Evolutionary conservation across 371 early-diverging fungal genomes (phyloP), one percentile per base, ranked within the genome.

Genomic region (Rhizopus sp.): DNA sequence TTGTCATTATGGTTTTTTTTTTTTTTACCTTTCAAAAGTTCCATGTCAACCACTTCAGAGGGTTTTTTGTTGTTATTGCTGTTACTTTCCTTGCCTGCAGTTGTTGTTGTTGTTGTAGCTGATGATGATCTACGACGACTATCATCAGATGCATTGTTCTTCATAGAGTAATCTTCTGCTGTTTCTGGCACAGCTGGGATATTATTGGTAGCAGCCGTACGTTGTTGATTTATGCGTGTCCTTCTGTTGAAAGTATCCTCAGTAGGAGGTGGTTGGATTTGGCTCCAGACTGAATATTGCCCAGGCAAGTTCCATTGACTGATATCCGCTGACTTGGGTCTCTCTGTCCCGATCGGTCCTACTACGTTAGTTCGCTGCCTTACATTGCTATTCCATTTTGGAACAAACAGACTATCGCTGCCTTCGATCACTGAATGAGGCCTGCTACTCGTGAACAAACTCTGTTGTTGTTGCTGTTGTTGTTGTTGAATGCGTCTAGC

Each of bases 11-110:
- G n/a, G n/a, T n/a, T 9, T 12, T 32, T 34, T 12, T 6, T 40
- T 42, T 17, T 4, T 29, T 62, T 71, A 89, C 91, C 89, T 61
- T 84, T 79, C 62, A 91, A 74, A 30, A 86, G 66, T 15, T 86
- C 84, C 67, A 90, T 75, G 65, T 90, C 89, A 31, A 90, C 82
- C 7, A 80, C 74, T 31, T 90, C 90, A 5, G 84, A 80, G 49
- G 83, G 84, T 59, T 87, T 89, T 74, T 88, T 13, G 58, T 30
- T 23, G 42, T 48, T 41, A 57, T 39, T 49, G 40, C 17, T 33
- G 58, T 41, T n/a, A 32, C 35, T n/a, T 37, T 17, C 17, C 50
- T 49, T 32, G 13, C 50, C 13, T 8, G 50, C 9, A 10, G 50
- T 49, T 48, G 63, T n/a, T 38, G 45, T 32, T 48, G 52, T 8